Evolutionary conservation across 805 yeast genomes (phyloP).

Genomic region (Jamesozyma gamospora): DNA sequence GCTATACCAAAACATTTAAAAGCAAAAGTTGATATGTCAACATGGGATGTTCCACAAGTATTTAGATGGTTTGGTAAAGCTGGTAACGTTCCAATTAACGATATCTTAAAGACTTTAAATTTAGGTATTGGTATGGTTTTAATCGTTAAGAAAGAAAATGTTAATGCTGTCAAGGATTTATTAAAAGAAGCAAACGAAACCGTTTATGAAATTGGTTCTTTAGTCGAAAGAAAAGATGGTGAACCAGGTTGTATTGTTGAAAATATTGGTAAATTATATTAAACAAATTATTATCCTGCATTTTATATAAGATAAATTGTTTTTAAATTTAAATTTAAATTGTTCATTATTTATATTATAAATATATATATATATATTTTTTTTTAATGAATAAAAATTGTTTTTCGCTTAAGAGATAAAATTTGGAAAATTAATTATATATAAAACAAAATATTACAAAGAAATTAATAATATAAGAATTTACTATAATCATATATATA

Average conservation of each 20-base stretch:
- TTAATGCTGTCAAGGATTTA: conserved; percentile 40
- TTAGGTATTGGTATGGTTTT: conserved; percentile 96
- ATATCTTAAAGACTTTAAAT: conserved; percentile 83
- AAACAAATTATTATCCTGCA: background rate
- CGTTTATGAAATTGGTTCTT: conserved; percentile 59
- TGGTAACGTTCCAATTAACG: conserved; percentile 81
- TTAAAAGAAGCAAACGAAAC: conserved; percentile 62
- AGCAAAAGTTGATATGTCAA: conserved; percentile 67
- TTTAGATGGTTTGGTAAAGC: conserved; percentile 90
- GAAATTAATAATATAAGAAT: too few relatives aligned
- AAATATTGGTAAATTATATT: conserved; percentile 28
- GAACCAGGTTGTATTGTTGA: conserved; percentile 55
- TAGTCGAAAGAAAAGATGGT: conserved; percentile 38
- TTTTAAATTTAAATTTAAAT: too few relatives aligned
- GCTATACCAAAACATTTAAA: conserved; percentile 73
- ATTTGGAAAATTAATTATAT: too few relatives aligned
- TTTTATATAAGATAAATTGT: too few relatives aligned
- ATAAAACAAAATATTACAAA: too few relatives aligned
- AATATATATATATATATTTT: too few relatives aligned
- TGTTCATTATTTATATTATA: too few relatives aligned
- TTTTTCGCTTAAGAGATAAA: too few relatives aligned
- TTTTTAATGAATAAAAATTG: too few relatives aligned
- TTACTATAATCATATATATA: too few relatives aligned
- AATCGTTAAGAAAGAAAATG: conserved; percentile 65
- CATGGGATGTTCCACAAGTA: conserved; percentile 80